These are phyloP conservation scores for Torulaspora franciscae DNA, from an alignment of 805 yeast genomes.

Conservation along the genomic window DNA sequence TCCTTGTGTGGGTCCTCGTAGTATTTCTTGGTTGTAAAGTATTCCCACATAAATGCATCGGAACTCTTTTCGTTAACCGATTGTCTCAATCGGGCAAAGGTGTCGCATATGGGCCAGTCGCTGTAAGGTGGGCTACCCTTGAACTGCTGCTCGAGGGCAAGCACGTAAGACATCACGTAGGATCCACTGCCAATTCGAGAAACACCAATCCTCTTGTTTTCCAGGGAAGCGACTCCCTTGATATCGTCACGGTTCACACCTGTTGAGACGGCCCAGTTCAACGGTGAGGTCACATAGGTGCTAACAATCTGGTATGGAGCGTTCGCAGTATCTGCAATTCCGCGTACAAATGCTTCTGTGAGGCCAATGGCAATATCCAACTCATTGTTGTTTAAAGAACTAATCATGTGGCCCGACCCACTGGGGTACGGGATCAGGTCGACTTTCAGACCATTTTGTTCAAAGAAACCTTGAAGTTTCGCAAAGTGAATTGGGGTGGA, in stretches of 20 bases:
- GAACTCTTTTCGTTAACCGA: conserved; percentile 62
- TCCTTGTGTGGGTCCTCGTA: conserved; percentile 61
- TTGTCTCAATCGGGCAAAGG: conserved; percentile 70
- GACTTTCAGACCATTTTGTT: conserved; percentile 46
- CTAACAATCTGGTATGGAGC: conserved; percentile 59
- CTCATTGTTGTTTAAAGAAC: conserved; percentile 55
- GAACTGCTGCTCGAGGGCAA: conserved; percentile 49
- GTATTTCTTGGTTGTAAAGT: conserved; percentile 81
- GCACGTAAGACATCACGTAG: conserved; percentile 82
- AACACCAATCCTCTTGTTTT: conserved; percentile 66
- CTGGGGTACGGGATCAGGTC: conserved; percentile 69
- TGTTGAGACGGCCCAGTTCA: conserved; percentile 86
- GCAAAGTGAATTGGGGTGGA: conserved; percentile 83
- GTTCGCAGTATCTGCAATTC: conserved; percentile 64
- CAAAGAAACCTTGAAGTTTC: conserved; percentile 50
- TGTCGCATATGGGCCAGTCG: conserved; percentile 54
- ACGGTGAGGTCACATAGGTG: conserved; percentile 79
- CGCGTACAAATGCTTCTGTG: conserved; percentile 87
- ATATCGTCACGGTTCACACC: conserved; percentile 59
- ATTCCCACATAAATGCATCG: conserved; percentile 96
- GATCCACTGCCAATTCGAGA: conserved; percentile 89
- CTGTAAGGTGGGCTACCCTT: conserved; percentile 46
- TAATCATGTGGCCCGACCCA: conserved; percentile 85
- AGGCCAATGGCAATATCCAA: conserved; percentile 82
- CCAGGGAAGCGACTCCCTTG: conserved; percentile 47